Base-by-base conservation (phyloP, 352 stramenopile species). In the Lagenidium sp. region DNA sequence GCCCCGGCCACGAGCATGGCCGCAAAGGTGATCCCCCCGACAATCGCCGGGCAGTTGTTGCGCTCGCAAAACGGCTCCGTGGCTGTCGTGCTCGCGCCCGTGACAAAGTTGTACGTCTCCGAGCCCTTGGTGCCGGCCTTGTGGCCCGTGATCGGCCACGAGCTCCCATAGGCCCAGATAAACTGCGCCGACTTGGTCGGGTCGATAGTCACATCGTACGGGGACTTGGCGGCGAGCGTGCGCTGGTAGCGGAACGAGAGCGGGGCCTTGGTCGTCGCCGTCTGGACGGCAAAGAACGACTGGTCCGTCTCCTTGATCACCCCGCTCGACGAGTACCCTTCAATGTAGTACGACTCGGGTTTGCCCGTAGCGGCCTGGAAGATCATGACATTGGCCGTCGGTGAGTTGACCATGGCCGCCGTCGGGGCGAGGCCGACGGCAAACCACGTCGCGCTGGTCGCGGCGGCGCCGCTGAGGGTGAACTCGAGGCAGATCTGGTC, bases 221-320 rank as follows among this genome's bases (percentile, higher is more conserved):
- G 30, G 4, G 66, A 60, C 16, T 61, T 55, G 7, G 69, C 74
- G 8, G 59, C 64, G 18, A 91, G 46, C 29, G 65, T 69, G 22
- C 79, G 73, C 55, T 88, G 71, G 57, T 75, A 87, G 48, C 61
- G 80, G 54, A 86, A 92, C 44, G 57, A 70, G 55, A 84, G 76
- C 26, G 47, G 56, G 19, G 55, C 44, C 1, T 59, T 60, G 36
- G 60, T 66, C 29, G 63, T 44, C 29, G 60, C 37, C 8, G 28
- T 32, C 35, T 59, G 59, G 15, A 69, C 47, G 0, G 65, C 49
- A 39, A 75, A 81, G 31, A 68, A 54, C 19, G 60, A 59, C 40
- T 69, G 56, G 46, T 74, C 56, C 16, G 45, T 65, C 39, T 78
- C 62, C 20, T 56, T 52, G 15, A 42, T 65, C 40, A 88, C 63